Conservation (phyloP, 2,329 filamentous ascomycete genomes). For the Bipolaris cookei region DNA sequence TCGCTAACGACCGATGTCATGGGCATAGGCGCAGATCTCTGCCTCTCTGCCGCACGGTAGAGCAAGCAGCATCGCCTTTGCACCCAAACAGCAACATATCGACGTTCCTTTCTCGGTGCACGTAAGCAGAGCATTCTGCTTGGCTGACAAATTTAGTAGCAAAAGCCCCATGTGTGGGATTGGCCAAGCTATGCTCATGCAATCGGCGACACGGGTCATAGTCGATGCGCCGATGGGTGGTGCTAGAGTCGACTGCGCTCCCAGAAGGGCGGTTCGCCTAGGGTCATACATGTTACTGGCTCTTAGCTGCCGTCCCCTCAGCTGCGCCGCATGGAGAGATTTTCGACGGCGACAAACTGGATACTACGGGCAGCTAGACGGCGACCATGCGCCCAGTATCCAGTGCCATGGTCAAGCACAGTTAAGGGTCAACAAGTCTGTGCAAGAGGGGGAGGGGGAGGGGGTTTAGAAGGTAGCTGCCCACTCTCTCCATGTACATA, state of each 20-base stretch:
- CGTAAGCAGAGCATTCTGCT: not conserved
- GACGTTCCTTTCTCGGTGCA: not conserved
- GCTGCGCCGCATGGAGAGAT: conserved; percentile 6
- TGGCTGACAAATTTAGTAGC: not conserved
- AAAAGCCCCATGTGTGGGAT: not conserved
- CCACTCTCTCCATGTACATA: not conserved
- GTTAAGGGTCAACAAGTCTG: not conserved
- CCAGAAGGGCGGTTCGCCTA: conserved; percentile 29
- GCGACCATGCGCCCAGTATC: not conserved
- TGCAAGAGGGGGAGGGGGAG: not conserved
- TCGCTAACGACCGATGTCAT: not conserved
- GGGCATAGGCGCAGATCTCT: conserved; percentile 1
- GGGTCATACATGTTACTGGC: conserved; percentile 21
- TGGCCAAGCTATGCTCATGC: conserved; percentile 5
- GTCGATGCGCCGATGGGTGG: conserved; percentile 6
- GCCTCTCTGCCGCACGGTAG: not conserved
- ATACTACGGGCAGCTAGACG: conserved; percentile 6
- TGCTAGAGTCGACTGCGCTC: conserved; percentile 10
- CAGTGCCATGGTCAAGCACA: not conserved
- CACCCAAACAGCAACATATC: not conserved
- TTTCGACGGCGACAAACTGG: conserved; percentile 4
- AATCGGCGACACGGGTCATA: conserved; percentile 10
- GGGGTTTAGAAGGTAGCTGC: not conserved
- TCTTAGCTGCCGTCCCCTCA: conserved; percentile 28
- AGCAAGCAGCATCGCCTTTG: not conserved